phyloP scores from a whole-genome alignment of 163 green algal genomes.

The Volvox carteri region DNA sequence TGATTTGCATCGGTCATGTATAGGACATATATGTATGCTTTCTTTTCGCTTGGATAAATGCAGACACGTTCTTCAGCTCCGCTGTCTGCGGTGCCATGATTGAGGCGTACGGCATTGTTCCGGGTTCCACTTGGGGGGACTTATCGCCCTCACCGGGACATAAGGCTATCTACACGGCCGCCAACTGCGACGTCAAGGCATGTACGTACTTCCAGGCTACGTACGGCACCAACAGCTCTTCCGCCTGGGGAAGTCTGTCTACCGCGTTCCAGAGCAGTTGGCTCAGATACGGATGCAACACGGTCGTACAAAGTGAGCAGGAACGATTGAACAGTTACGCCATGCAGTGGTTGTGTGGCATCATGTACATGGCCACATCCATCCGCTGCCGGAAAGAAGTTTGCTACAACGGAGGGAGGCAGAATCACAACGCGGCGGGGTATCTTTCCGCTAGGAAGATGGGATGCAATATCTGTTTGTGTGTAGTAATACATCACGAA shows the following conservation, averaged over 20 bases:
- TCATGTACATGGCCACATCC: neutral
- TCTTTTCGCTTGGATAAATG: too few species aligned
- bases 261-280: neutral
- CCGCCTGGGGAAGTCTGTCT: neutral
- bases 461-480: too few species aligned
- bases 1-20: too few species aligned
- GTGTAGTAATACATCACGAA: too few species aligned
- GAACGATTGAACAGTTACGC: too few species aligned
- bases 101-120: neutral
- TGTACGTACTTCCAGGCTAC: neutral
- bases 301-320: neutral
- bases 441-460: too few species aligned
- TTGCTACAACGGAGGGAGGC: too few species aligned
- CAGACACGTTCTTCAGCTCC: neutral
- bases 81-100: neutral
- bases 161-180: neutral
- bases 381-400: too few species aligned
- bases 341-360: too few species aligned
- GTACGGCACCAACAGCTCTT: neutral
- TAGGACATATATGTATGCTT: too few species aligned
- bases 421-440: too few species aligned
- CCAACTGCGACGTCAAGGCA: neutral
- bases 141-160: neutral
- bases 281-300: neutral
- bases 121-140: neutral